phyloP scores from a whole-genome alignment of 2,329 filamentous ascomycete species.

The Epicoccum nigrum region DNA sequence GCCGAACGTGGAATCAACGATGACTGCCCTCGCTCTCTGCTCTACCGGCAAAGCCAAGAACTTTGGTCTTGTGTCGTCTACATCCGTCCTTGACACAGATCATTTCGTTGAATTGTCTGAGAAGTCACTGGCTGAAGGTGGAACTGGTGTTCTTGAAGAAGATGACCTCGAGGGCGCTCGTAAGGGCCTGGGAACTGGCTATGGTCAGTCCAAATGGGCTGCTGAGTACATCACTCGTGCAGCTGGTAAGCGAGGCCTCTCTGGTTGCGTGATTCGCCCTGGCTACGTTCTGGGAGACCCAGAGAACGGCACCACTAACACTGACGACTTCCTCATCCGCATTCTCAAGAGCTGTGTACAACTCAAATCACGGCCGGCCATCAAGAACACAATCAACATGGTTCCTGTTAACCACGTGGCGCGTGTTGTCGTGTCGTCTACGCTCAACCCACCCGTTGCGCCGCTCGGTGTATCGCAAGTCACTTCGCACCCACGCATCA shows the following conservation, averaged over 20 bases:
- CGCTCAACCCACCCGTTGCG: constrained; percentile 65
- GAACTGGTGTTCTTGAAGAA: constrained; percentile 70
- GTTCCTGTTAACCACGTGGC: constrained; percentile 87
- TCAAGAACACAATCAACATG: constrained; percentile 86
- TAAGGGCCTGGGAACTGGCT: constrained; percentile 80
- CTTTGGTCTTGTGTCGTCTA: constrained; percentile 83
- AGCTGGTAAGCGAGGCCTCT: constrained; percentile 77
- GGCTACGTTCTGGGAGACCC: constrained; percentile 84
- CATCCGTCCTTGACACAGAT: constrained; percentile 79
- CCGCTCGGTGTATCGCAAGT: constrained; percentile 73
- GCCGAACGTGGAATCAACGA: constrained; percentile 80
- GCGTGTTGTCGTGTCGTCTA: constrained; percentile 76
- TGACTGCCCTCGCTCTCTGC: constrained; percentile 78
- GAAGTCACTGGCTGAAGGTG: constrained; percentile 64
- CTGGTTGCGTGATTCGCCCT: constrained; percentile 77
- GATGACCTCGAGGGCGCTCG: constrained; percentile 81
- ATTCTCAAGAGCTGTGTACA: constrained; percentile 89
- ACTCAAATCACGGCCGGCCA: constrained; percentile 72
- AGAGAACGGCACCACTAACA: constrained; percentile 71
- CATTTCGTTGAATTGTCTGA: constrained; percentile 79
- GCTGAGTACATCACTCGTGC: constrained; percentile 74
- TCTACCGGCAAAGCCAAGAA: constrained; percentile 77
- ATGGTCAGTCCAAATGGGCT: constrained; percentile 91
- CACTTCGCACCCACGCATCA: constrained; percentile 77
- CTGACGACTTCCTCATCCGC: constrained; percentile 88